These are phyloP conservation scores for Pleurotus tuber-regium DNA, from an alignment of 768 basidiomycete genomes.

Conservation along the genomic window DNA sequence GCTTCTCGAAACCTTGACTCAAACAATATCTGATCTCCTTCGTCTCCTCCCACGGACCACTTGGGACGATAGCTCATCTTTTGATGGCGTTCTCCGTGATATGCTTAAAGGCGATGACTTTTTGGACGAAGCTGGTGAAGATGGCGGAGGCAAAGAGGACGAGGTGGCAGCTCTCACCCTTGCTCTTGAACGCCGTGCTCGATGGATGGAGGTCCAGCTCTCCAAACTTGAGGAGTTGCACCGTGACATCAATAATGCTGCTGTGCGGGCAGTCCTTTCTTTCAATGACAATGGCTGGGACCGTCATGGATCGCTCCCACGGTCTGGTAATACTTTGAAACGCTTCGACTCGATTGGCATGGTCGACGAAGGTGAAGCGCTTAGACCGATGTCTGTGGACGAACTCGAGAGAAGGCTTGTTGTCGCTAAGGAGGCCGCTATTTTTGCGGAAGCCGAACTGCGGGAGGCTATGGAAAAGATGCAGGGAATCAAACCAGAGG, in stretches of 20 bases:
- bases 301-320: slow-evolving; percentile 62
- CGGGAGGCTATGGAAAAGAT: slow-evolving; percentile 72
- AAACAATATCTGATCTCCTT: slow-evolving; percentile 84
- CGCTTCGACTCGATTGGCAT: slow-evolving; percentile 68
- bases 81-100: slow-evolving; percentile 80
- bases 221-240: slow-evolving; percentile 88
- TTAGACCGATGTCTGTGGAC: slow-evolving; percentile 56
- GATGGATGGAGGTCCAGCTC: slow-evolving; percentile 92
- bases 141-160: slow-evolving; percentile 66
- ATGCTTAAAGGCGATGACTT: slow-evolving; percentile 90
- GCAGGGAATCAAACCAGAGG: slow-evolving; percentile 51
- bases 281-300: slow-evolving; percentile 91
- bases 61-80: slow-evolving; percentile 89
- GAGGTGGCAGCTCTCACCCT: slow-evolving; percentile 83
- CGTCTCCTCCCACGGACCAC: slow-evolving; percentile 84
- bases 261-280: slow-evolving; percentile 75
- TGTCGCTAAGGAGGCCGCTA: slow-evolving; percentile 68
- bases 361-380: slow-evolving; percentile 44
- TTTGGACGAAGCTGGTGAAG: slow-evolving; percentile 71
- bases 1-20: slow-evolving; percentile 82
- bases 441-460: slow-evolving; percentile 72
- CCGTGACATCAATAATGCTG: slow-evolving; percentile 86
- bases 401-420: slow-evolving; percentile 75
- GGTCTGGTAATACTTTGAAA: slow-evolving; percentile 62
- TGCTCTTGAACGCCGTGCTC: slow-evolving; percentile 83